A percentile compares a stretch with the other conserved stretches of the same genome.
phyloP scores from a whole-genome alignment of 177 flowering plant species.

The Tripterygium wilfordii region DNA sequence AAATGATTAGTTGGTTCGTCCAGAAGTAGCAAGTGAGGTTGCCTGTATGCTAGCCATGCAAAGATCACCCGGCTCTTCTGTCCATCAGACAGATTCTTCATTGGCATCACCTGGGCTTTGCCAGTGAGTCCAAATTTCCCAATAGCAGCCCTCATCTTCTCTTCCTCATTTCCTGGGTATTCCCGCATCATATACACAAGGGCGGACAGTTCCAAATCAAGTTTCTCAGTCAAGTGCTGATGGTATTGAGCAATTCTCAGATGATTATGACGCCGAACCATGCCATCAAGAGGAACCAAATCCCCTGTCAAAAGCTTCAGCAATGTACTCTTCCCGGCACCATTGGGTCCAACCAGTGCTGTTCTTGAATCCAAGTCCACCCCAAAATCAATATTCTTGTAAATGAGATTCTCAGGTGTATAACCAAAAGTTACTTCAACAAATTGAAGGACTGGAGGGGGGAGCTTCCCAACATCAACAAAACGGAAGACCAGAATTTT shows the following conservation, averaged over 20 bases:
- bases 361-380: constrained; percentile 89
- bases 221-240: constrained; percentile 86
- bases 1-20: constrained; percentile 91
- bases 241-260: constrained; percentile 82
- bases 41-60: constrained; percentile 40
- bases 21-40: constrained; percentile 40
- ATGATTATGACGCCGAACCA: constrained; percentile 87
- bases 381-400: constrained; percentile 88
- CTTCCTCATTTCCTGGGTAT: constrained; percentile 85
- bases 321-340: constrained; percentile 93
- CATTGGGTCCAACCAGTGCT: constrained; percentile 92
- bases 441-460: constrained; percentile 96
- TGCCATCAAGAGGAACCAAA: constrained; percentile 72
- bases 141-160: constrained; percentile 81
- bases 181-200: constrained; percentile 69
- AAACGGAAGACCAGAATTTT: constrained; percentile 78
- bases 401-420: constrained; percentile 78
- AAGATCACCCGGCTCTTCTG: constrained; percentile 44
- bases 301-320: constrained; percentile 97
- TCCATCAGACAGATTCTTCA: constrained; percentile 69
- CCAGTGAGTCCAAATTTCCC: constrained; percentile 87
- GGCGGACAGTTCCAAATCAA: constrained; percentile 76
- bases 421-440: constrained; percentile 90
- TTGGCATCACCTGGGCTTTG: constrained; percentile 87
- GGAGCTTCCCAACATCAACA: constrained; percentile 90